Evolutionary conservation across 371 early-diverging fungal species (phyloP), one percentile per base, ranked within the genome.

Genomic region (Apophysomyces sp.): DNA sequence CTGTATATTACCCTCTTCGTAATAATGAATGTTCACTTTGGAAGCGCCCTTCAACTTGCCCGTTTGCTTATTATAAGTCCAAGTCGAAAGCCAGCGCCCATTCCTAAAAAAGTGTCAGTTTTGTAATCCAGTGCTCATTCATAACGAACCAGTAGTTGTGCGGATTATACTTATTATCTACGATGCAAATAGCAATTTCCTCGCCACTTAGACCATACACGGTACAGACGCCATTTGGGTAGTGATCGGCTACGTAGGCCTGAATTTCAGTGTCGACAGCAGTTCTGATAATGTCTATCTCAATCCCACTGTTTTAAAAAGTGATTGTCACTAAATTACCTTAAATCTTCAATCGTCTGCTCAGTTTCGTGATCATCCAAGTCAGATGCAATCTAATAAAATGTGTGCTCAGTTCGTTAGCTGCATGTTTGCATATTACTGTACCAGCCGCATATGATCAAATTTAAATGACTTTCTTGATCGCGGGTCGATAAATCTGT

Each of bases 1-100:
- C 74, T 98, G 99, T 40, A 98, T 97, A 65, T 98, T 98, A 27
- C 99, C 99, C 63, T 98, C 97, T 80, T 98, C 99, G 72, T 94
- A 98, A 75, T 98, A 98, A 67, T 98, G 99, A 16, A 98, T 95
- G 52, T 88, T 82, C 26, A 90, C 86, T 67, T 86, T 86, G 37
- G 92, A 65, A 11, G 62, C 63, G 2, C 97, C 97, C 60, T 78
- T 87, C 13, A 96, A 67, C 36, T 83, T 80, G 29, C 78, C 81
- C 0, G 86, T 68, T 29, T 78, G 72, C 37, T 84, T 75, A 63
- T 86, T 70, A 52, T 85, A 79, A 3, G 78, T 82, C 94, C 95
- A 98, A 24, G 82, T 69, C 7, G 96, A 87, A 29, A 91, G 83
- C 96, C 95, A 96, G 67, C 94, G 84, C 49, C 96, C 98, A 74